Evolutionary conservation across 2,329 filamentous ascomycete species (phyloP).

Genomic region (Magnaporthiopsis incrustans): DNA sequence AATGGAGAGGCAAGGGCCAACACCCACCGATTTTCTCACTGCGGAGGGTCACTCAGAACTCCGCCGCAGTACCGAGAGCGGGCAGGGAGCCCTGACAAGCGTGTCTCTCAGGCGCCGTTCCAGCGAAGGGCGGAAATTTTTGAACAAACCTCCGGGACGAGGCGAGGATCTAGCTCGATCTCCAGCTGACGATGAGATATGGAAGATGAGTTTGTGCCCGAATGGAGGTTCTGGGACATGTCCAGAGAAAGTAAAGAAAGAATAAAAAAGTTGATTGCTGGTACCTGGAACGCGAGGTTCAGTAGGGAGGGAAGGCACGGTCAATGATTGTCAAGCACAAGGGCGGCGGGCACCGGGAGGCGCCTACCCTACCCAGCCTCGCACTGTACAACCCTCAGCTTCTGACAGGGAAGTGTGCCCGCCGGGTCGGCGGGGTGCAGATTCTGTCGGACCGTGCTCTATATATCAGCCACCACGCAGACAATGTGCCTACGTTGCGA

Average conservation of each 20-base stretch:
- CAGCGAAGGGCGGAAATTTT: neutral
- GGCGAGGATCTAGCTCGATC: neutral
- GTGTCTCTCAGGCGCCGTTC: neutral
- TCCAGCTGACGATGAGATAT: neutral
- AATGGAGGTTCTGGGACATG: neutral
- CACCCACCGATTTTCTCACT: constrained; percentile 1
- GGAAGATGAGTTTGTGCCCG: neutral
- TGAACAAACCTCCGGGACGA: neutral
- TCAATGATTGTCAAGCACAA: neutral
- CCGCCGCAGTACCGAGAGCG: neutral
- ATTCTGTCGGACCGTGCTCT: too few species aligned
- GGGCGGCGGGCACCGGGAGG: neutral
- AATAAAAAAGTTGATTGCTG: neutral
- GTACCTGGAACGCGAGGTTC: neutral
- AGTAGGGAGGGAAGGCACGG: neutral
- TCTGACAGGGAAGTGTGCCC: neutral
- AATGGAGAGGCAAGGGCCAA: neutral
- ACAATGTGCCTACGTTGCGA: too few species aligned
- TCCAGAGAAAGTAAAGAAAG: neutral
- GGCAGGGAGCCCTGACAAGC: neutral
- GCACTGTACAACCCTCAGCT: neutral
- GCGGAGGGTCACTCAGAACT: neutral
- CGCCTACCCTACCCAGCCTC: neutral
- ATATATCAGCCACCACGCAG: too few species aligned
- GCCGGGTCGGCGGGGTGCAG: too few species aligned